phyloP scores from a whole-genome alignment of 768 basidiomycete species.

The Austroboletus festivus region DNA sequence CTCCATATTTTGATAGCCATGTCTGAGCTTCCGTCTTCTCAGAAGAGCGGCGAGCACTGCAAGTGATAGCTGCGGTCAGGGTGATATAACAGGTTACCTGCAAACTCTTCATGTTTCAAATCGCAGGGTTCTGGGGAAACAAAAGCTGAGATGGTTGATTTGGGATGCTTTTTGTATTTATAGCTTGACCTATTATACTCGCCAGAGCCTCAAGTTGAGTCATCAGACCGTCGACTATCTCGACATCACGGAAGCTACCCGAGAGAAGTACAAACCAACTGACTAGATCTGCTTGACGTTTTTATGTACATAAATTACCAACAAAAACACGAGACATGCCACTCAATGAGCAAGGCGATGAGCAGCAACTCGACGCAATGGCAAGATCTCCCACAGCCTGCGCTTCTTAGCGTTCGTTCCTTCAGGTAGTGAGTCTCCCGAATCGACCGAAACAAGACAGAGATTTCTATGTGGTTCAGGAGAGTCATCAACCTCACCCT shows the following conservation, averaged over 20 bases:
- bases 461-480: conserved; percentile 53
- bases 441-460: conserved; percentile 48
- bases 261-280: too few relatives aligned
- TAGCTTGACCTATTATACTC: too few relatives aligned
- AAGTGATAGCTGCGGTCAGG: background rate
- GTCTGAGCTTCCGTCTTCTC: conserved; percentile 34
- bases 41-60: background rate
- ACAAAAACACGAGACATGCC: too few relatives aligned
- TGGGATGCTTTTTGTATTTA: too few relatives aligned
- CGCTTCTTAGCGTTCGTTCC: conserved; percentile 39
- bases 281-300: too few relatives aligned
- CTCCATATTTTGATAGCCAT: conserved; percentile 75
- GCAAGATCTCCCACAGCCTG: conserved; percentile 46
- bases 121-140: too few relatives aligned
- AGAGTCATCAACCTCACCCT: conserved; percentile 76
- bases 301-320: too few relatives aligned
- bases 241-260: too few relatives aligned
- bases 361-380: conserved; percentile 36
- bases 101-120: conserved; percentile 13
- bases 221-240: too few relatives aligned
- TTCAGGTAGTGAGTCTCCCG: conserved; percentile 34
- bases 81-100: background rate
- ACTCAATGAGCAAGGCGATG: conserved; percentile 22
- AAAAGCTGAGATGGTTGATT: too few relatives aligned
- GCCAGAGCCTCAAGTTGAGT: too few relatives aligned